Base-by-base conservation (phyloP, 495 filamentous ascomycete species). In the Geoglossum glabrum region DNA sequence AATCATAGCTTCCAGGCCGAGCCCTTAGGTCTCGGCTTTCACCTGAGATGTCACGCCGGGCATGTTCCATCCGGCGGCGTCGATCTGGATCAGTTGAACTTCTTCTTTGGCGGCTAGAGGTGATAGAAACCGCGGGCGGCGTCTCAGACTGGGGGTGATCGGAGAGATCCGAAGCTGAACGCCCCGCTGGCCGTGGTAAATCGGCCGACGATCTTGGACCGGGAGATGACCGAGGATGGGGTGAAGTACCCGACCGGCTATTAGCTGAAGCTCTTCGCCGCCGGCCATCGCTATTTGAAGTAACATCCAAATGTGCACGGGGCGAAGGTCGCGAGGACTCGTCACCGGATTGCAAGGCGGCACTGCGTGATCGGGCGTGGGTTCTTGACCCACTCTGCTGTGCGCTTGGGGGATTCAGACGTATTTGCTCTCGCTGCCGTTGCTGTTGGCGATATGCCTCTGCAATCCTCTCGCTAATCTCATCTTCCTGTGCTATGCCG, bases 381-480 rank as follows among this genome's bases (percentile, higher is more conserved):
- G 36, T 8, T 34, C 52, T 26, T 34, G 30, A 54, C 17, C 25
- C 28, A 4, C 21, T 28, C 10, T 28, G 47, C 54, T 49, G 30
- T 23, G 25, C 27, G 26, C 17, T 26, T 55, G 15, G n/a, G 15
- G 36, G 21, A 26, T 57, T 56, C 17, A 25, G 6, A 38, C 46
- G 56, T 7, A 4, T 21, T 23, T 57, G 50, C 60, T 59, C 69
- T 57, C 74, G 66, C 61, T 79, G 76, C 52, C 74, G 73, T 63
- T 87, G 86, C 33, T 86, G 73, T 56, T 83, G 74, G 54, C 84
- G 73, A 65, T 90, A 94, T 15, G 87, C 87, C 62, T 90, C 84
- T 15, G 87, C 89, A 63, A 95, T 93, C 60, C 82, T 79, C 64
- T 89, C 83, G 64, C 84, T 93, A 7, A 95, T 77, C 66, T 92